Evolutionary conservation across 192 early-diverging fungal species (phyloP), one percentile per base, ranked within the genome.

Genomic region (Haplosporangium gracile): DNA sequence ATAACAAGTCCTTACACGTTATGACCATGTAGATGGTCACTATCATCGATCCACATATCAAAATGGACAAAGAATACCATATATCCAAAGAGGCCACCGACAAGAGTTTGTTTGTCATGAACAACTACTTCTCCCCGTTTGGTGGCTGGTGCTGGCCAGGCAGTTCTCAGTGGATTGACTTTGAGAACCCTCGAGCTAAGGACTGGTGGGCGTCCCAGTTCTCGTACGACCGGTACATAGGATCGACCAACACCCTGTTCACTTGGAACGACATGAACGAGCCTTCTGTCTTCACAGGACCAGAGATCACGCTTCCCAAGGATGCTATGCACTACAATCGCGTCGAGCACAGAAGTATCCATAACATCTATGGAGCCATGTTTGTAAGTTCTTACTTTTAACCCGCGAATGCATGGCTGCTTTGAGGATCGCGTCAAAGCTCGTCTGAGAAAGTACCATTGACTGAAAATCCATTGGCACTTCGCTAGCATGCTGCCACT

Each of bases 181-280:
- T 94, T 88, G 87, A 93, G 42, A 95, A 98, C 82, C 94, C 95
- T 0, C 88, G 83, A 11, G 95, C 97, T 8, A 89, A 93, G 15
- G 82, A 91, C 39, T 99, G 95, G 95, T 98, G 96, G 95, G 88
- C 93, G 26, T 88, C 91, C 22, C 90, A 94, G 78, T 99, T 97
- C 87, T 75, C 88, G 15, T 94, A 95, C 85, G 91, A 93, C 78
- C 90, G 95, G 70, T 99, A 98, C 89, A 87, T 94, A 76, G 97
- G 96, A 40, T 96, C 96, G 16, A 96, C 97, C 13, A 89, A 91
- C 24, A 87, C 83, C 43, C 91, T 99, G 26, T 97, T 95, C 88
- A 94, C 97, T 3, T 99, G 99, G 99, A 99, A 99, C 88, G 99
- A 99, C 80, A 99, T 99, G 99, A 99, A 99, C 87, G 99, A 99